Evolutionary conservation across 192 early-diverging fungal species (phyloP), one percentile per base, ranked within the genome.

Genomic region (Entomortierella parvispora): DNA sequence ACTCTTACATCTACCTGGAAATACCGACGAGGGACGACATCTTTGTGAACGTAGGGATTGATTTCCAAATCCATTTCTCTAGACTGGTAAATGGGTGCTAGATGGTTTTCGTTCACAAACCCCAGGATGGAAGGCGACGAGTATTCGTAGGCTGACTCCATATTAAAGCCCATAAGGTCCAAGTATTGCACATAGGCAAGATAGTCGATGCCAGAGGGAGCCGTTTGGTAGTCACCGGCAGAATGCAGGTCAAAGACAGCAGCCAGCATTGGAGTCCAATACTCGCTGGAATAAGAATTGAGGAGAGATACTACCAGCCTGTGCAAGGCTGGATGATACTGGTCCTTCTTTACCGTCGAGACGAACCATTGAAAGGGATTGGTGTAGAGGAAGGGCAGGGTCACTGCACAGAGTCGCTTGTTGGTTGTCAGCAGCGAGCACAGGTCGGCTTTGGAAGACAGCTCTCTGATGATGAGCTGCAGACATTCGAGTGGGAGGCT

Each of bases 171-270:
- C 7, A 33, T 7, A 2, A 28, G 49, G 32, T 58, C 22, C 17
- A 68, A 52, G 48, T 68, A 40, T 8, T 34, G 66, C 4, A 68
- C 48, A 42, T 52, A 68, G 5, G 5, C 18, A 17, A 68, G 29
- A 22, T 68, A 68, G 56, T 68, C 50, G 57, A 68, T 68, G 25
- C 65, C 55, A 1, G 65, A 67, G 18, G 60, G 18, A 2, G 2
- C 10, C 9, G 20, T 5, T 15, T 25, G 3, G 2, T 22, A 5
- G 32, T 8, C 8, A 1, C 14, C 1, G 0, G 28, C 10, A 31
- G 47, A 45, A 11, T 34, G 33, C 2, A 4, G 23, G 15, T 49
- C 23, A 11, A 17, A 22, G 28, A 58, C 58, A 3, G 57, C 32
- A 17, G 26, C 17, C n/a, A 33, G 58, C 40, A 68, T n/a, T 12